Conservation (phyloP, 345 rosid genomes). For the Pseudoturritis turrita region DNA sequence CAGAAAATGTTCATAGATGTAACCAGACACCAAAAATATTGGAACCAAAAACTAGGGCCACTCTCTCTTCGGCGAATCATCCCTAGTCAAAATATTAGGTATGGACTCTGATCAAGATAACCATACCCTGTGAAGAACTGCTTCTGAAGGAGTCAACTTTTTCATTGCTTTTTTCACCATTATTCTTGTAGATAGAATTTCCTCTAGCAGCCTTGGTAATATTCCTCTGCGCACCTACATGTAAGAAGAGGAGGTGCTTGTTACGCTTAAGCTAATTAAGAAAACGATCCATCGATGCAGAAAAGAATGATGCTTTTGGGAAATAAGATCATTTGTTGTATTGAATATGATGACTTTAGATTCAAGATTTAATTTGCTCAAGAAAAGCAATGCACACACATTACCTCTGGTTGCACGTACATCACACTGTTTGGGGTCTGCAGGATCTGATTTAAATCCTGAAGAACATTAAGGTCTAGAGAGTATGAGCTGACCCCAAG, state of each 20-base stretch:
- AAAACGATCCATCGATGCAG: background rate
- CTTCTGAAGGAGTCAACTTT: slow-evolving; percentile 70
- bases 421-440: slow-evolving; percentile 79
- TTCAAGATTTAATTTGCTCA: background rate
- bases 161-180: slow-evolving; percentile 94
- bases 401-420: slow-evolving; percentile 81
- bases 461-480: slow-evolving; percentile 51
- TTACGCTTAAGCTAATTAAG: slow-evolving; percentile 8
- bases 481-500: slow-evolving; percentile 79
- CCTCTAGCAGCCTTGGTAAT: slow-evolving; percentile 83
- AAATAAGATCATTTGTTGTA: slow-evolving; percentile 3
- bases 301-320: background rate
- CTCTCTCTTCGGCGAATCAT: background rate
- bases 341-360: background rate
- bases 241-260: background rate
- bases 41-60: background rate
- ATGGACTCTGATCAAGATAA: slow-evolving; percentile 14
- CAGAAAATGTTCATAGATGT: slow-evolving; percentile 7
- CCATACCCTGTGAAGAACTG: slow-evolving; percentile 82
- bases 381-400: slow-evolving; percentile 9
- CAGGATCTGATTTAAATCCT: slow-evolving; percentile 52
- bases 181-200: slow-evolving; percentile 90
- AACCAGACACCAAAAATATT: background rate
- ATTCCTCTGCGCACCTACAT: slow-evolving; percentile 72
- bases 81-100: background rate